Conservation (phyloP, 495 filamentous ascomycete genomes). For the Daldinia concentrica region DNA sequence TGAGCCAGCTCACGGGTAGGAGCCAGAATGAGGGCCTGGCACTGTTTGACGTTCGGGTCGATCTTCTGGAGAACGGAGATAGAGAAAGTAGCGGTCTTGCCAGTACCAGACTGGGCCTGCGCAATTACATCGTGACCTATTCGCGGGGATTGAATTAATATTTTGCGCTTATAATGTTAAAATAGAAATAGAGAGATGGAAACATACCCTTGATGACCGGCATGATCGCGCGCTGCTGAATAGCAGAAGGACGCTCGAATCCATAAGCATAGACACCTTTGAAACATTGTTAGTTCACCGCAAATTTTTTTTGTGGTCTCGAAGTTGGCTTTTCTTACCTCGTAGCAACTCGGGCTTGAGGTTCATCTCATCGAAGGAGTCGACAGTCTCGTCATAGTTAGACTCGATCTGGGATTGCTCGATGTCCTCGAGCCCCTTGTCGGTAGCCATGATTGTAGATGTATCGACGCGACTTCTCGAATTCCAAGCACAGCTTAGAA, state of each 20-base stretch:
- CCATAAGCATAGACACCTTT: constrained; percentile 98
- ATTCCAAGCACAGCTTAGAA: constrained; percentile 76
- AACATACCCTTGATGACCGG: constrained; percentile 97
- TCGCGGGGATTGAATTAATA: constrained; percentile 40
- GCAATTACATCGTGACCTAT: constrained; percentile 97
- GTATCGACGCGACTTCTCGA: constrained; percentile 60
- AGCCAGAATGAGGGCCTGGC: constrained; percentile 94
- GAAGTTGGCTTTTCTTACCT: constrained; percentile 66
- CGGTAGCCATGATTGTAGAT: constrained; percentile 89
- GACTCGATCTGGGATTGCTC: constrained; percentile 94
- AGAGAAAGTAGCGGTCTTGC: constrained; percentile 99
- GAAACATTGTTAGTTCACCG: constrained; percentile 22
- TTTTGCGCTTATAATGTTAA: constrained; percentile 32
- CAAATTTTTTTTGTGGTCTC: constrained; percentile 22
- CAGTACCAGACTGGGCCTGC: constrained; percentile 98
- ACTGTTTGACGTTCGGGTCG: constrained; percentile 90
- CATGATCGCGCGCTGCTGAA: constrained; percentile 99
- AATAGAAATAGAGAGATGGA: constrained; percentile 25
- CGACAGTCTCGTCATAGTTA: constrained; percentile 99
- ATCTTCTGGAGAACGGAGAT: constrained; percentile 98
- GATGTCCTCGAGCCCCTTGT: constrained; percentile 97
- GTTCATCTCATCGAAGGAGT: constrained; percentile 98
- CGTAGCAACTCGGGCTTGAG: constrained; percentile 96
- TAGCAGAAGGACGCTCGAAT: constrained; percentile 99
- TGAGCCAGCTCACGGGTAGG: constrained; percentile 97